Percentiles rank a stretch among this genome's conserved stretches.
Evolutionary conservation across 768 basidiomycete species (phyloP).

Genomic region (Polyporus arcularius): DNA sequence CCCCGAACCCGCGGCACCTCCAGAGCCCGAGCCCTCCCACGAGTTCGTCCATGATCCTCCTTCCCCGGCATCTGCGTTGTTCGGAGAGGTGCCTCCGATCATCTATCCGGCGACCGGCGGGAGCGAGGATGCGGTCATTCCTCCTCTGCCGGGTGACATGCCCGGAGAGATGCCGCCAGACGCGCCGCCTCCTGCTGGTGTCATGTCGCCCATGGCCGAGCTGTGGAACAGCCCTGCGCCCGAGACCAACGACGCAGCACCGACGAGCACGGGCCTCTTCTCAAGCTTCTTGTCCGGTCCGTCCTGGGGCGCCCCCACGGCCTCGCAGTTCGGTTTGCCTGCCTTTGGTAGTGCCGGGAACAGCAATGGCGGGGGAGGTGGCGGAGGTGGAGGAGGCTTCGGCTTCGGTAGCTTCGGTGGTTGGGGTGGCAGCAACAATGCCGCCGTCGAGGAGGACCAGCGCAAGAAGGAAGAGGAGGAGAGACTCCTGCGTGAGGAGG

Average conservation of each 20-base stretch:
- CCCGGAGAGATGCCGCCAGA: neutral
- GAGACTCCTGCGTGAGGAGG: constrained; percentile 14
- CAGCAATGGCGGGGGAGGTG: constrained; percentile 2
- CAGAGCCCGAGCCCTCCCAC: constrained; percentile 10
- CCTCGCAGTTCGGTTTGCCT: neutral
- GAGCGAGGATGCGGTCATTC: constrained; percentile 8
- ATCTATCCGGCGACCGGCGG: neutral
- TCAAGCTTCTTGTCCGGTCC: constrained; percentile 20
- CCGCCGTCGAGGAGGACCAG: constrained; percentile 20
- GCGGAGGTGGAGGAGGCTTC: neutral
- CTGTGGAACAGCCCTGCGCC: constrained; percentile 18
- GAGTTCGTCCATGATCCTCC: constrained; percentile 1
- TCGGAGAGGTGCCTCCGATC: neutral
- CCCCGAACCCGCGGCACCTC: neutral
- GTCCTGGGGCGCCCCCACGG: constrained; percentile 9
- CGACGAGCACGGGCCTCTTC: constrained; percentile 17
- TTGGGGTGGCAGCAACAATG: constrained; percentile 10
- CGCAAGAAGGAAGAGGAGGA: constrained; percentile 19
- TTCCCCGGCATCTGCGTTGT: neutral
- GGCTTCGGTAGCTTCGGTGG: constrained; percentile 12
- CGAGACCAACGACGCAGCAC: constrained; percentile 8
- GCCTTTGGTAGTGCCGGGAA: constrained; percentile 5
- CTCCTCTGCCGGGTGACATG: constrained; percentile 10
- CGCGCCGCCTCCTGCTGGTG: neutral
- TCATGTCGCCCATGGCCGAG: constrained; percentile 20